Evolutionary conservation across 1,139 yeast genomes (phyloP), one percentile per base, ranked within the genome.

Genomic region (Scheffersomyces titani): DNA sequence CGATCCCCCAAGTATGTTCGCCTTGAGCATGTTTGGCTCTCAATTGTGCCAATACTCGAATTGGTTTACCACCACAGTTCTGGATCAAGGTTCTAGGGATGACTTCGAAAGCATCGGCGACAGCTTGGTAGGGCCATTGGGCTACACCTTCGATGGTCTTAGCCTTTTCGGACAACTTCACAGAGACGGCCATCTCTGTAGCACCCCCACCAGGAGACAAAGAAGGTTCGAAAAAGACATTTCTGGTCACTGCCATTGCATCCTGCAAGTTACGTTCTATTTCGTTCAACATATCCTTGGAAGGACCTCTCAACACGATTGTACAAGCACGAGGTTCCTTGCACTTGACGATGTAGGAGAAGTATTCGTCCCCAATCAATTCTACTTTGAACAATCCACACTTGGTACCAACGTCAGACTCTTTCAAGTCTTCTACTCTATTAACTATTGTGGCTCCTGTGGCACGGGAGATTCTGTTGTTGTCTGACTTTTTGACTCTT

Each of bases 191-290:
- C 98, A 96, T 94, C 76, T 94, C 99, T 21, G 98, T 94, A 53
- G 99, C 99, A 69, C 99, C 99, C 58, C 99, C 99, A 65, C 99
- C 99, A 53, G 99, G 99, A 2, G 97, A 83, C 69, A 94, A 83
- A 48, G 96, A 87, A 53, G 99, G 99, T 72, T 94, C 97, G 66
- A 94, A 88, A 83, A 91, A 85, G 52, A 96, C 98, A 70, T 96
- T 96, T 74, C 98, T 87, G 22, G 99, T 88, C 54, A 94, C 99
- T 5, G 98, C 94, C 97, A 96, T 91, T 52, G 99, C 99, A 75
- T 96, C 99, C 71, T 94, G 98, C 70, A 96, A 82, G 73, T 96
- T 96, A 72, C 99, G 88, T 72, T 96, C 99, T 68, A 96, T 87
- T 80, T 96, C 99, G 74, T 92, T 92, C 67, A 96, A 81, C 59